Evolutionary conservation across 2,329 filamentous ascomycete species (phyloP), one percentile per base, ranked within the genome.

Genomic region (Beauveria varroae): DNA sequence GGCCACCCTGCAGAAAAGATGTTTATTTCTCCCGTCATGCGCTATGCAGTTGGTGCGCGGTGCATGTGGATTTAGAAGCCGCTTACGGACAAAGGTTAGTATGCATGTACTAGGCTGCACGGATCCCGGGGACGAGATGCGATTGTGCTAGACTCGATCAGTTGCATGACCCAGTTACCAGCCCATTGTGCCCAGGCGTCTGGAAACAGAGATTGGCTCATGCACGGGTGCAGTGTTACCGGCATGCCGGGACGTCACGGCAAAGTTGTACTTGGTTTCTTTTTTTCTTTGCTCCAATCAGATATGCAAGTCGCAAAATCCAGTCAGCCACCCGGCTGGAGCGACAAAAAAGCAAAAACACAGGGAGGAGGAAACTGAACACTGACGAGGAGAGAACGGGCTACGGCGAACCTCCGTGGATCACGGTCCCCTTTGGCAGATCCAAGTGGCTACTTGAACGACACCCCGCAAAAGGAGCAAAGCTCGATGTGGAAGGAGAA

Each of bases 81-180:
- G 28, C 14, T 18, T 44, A 47, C 57, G 57, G 47, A 46, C 40
- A 24, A 52, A 12, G 47, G 9, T 44, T 30, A 34, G 16, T 30
- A 30, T 9, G 8, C 5, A 37, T 37, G 34, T 14, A 5, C 12
- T 37, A 37, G 40, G 47, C 24, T 1, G 9, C 56, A 47, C 46
- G 47, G 28, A 60, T 60, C 26, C 49, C 53, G 49, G 57, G 57
- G 49, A 51, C 28, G 49, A 44, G 34, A 51, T 53, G 24, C 34
- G 37, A 24, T 58, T 46, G 22, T 53, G 34, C 57, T 60, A 60
- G 49, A 43, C 57, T 60, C 57, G 49, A 60, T 60, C 28, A 37
- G 49, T 20, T 18, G 14, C 34, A 14, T 24, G 44, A 34, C 20
- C 57, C 22, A 46, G 10, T 34, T 12, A 9, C 44, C 9, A 56